phyloP scores from a whole-genome alignment of 1,284 basidiomycete genomes.

The Tremellales sp. region DNA sequence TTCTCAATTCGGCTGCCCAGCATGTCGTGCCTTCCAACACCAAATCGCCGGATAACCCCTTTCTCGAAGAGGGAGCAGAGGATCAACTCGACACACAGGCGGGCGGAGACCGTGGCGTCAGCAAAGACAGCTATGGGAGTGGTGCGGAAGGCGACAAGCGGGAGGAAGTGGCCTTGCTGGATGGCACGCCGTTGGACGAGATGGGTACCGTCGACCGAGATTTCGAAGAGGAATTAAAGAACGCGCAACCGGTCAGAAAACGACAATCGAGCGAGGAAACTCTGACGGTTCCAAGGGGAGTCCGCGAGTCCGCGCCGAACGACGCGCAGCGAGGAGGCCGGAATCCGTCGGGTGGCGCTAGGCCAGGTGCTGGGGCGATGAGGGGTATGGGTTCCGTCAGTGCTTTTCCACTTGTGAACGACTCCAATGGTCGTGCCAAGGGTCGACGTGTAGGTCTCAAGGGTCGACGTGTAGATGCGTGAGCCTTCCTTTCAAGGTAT shows the following conservation, averaged over 20 bases:
- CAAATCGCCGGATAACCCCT: constrained; percentile 14
- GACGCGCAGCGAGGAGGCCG: not conserved
- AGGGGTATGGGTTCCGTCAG: constrained; percentile 36
- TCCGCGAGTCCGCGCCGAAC: not conserved
- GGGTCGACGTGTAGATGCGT: not conserved
- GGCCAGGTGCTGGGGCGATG: constrained; percentile 22
- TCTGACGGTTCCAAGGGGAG: not conserved
- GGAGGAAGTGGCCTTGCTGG: constrained; percentile 23
- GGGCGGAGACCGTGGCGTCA: not conserved
- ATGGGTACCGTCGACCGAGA: constrained; percentile 11
- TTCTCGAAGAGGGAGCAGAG: constrained; percentile 8
- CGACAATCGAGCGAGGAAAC: not conserved
- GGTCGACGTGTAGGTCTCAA: not conserved
- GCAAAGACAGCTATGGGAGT: not conserved
- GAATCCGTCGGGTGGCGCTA: not conserved
- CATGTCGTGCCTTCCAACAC: constrained; percentile 26
- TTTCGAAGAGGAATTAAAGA: not conserved
- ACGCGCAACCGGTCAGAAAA: not conserved
- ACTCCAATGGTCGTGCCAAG: not conserved
- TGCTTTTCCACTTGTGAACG: constrained; percentile 1
- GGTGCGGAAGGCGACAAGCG: not conserved
- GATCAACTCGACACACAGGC: constrained; percentile 5
- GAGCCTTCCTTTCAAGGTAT: not conserved
- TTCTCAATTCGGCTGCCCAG: constrained; percentile 29
- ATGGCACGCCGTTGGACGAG: constrained; percentile 31